Conservation (phyloP, 352 stramenopile genomes). For the Pythium inflatum region DNA sequence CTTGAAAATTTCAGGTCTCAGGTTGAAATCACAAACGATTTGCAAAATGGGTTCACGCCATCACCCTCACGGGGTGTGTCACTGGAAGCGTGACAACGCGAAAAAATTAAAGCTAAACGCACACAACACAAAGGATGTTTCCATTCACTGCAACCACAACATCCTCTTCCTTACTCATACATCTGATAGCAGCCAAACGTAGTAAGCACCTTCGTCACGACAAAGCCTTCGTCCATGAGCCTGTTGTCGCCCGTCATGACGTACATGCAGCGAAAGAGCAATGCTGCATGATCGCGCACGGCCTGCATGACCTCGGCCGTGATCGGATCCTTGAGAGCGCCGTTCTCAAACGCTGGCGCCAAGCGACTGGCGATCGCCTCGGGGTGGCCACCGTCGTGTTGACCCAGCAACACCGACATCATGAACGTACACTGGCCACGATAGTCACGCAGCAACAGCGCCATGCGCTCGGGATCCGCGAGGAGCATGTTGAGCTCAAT, state of each 20-base stretch:
- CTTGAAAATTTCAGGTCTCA: too few species aligned
- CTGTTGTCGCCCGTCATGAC: not conserved
- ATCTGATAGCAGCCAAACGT: too few species aligned
- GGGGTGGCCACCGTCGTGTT: not conserved
- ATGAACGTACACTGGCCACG: not conserved
- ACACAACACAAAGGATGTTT: too few species aligned
- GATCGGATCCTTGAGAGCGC: constrained; percentile 17
- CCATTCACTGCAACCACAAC: too few species aligned
- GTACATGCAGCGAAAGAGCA: constrained; percentile 29
- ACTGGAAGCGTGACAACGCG: too few species aligned
- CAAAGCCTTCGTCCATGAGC: too few species aligned
- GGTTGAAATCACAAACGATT: too few species aligned
- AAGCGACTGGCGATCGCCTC: not conserved
- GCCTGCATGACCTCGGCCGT: constrained; percentile 18
- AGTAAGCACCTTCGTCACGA: too few species aligned
- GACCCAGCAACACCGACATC: not conserved
- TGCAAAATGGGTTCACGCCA: too few species aligned
- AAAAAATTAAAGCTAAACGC: too few species aligned
- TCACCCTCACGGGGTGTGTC: too few species aligned
- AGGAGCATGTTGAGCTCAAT: constrained; percentile 28
- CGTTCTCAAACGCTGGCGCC: constrained; percentile 17
- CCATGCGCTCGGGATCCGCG: constrained; percentile 1
- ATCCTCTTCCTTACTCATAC: too few species aligned
- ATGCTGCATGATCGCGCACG: constrained; percentile 18
- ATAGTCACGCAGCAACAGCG: not conserved